Evolutionary conservation across 192 early-diverging fungal genomes (phyloP), one percentile per base, ranked within the genome.

Genomic region (Dimargaris verticillata): DNA sequence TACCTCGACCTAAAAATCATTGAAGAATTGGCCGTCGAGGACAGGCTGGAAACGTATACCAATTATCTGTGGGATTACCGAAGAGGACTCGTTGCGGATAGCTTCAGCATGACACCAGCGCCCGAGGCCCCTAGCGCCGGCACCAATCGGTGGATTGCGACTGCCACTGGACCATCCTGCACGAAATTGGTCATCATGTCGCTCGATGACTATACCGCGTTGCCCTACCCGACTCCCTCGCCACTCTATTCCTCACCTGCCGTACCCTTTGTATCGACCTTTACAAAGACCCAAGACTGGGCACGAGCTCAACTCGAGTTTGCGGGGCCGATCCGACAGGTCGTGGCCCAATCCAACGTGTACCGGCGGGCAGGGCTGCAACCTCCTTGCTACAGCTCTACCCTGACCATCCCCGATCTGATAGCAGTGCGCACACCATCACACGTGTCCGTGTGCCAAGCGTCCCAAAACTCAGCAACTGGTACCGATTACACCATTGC

Each of bases 271-370:
- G 49, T 51, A 26, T 51, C 49, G 22, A 51, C 49, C 26, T 51
- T 51, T 26, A 51, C 20, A n/a, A 10, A 11, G 18, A 25, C 49
- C 18, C 18, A 20, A n/a, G 49, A 51, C 22, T 51, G 49, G 49
- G 20, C 49, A 1, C 20, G 18, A n/a, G 18, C 49, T 3, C 49
- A 51, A 11, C 18, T 51, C 22, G 26, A 20, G 10, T 51, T 51
- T n/a, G 9, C 18, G 7, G 49, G 22, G 49, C 49, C 49, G 13
- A 51, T 51, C 49, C 49, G 49, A n/a, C 49, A 51, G n/a, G 49
- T 51, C 22, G n/a, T 26, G 26, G 49, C 49, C 49, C 49, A 51
- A n/a, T 51, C 49, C 49, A 51, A 20, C 18, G 49, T n/a, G 49
- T 51, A 25, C 26, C 49, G 49, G 20, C 49, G 49, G 0, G 26